Base-by-base conservation (phyloP, 768 basidiomycete genomes). In the Pleurotus ostreatus region DNA sequence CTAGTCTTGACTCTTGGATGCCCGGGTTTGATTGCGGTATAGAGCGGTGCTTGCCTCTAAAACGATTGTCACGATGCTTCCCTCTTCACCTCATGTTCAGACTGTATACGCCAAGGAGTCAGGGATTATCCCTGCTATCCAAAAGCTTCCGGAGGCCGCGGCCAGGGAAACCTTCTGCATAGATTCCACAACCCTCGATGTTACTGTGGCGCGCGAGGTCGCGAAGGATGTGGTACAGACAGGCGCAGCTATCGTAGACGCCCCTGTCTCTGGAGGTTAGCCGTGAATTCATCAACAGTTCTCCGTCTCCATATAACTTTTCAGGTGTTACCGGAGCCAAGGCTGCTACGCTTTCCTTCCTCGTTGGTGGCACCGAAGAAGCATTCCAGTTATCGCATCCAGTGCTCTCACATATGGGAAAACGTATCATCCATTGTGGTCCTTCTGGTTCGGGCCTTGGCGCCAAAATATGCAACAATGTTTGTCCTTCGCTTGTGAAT, bases 391-490 rank as follows among this genome's bases (percentile, higher is more conserved):
- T 71, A 18, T 83, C 88, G 9, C 72, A 78, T 34, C 83, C 88
- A 3, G 72, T 81, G 44, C 78, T 95, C 23, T 69, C 79, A 15
- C 66, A 76, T 53, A 95, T 96, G 94, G 94, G 94, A 5, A 80
- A 78, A 58, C 83, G 86, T 7, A 84, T 90, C 57, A 88, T 94
- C 45, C 80, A 93, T 67, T 95, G 93, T 67, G 93, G 93, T 1
- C 74, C 80, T 6, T 88, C 88, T 3, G 91, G 93, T 9, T 78
- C 88, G 2, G 93, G 93, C 0, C 72, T 95, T 8, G 92, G 83
- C 0, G 92, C 92, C 2, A 95, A 95, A 73, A 92, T 95, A 38
- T 93, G 91, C 73, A 95, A 94, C 70, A 95, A 95, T 69, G 79
- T 84, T 57, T 63, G 70, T 75, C 4, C 65, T 71, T 40, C 48